Conservation (phyloP, 139 green algal species). For the Trebouxia sp. region DNA sequence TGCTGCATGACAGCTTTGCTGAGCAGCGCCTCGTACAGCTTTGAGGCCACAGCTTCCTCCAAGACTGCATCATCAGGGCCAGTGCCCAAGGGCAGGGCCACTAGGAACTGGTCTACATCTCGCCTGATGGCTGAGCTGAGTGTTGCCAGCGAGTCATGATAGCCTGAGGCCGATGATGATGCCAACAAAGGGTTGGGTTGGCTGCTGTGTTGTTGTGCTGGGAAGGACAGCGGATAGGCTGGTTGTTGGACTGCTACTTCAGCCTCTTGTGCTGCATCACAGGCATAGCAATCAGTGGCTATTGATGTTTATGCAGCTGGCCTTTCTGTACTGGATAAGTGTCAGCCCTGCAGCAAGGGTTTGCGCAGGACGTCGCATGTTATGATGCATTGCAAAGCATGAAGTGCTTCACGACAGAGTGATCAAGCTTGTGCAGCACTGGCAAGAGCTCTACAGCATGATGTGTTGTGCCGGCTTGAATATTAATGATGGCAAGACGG, state of each 20-base stretch:
- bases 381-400: too few species aligned
- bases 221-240: too few species aligned
- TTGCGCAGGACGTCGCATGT: too few species aligned
- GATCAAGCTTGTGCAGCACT: neutral
- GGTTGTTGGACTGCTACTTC: neutral
- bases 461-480: too few species aligned
- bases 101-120: constrained; percentile 27
- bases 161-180: neutral
- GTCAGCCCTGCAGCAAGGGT: too few species aligned
- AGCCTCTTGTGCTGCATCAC: neutral
- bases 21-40: constrained; percentile 10
- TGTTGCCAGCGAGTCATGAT: neutral
- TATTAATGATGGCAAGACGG: too few species aligned
- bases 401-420: too few species aligned
- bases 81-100: constrained; percentile 22
- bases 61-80: constrained; percentile 11
- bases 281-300: too few species aligned
- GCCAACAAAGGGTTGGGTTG: neutral
- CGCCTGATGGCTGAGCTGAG: neutral
- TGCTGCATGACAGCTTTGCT: constrained; percentile 23
- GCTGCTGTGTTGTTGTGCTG: too few species aligned
- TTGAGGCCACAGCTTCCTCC: constrained; percentile 14
- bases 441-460: too few species aligned
- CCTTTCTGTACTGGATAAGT: too few species aligned
- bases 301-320: too few species aligned